These are phyloP conservation scores for Fusarium domesticum DNA, from an alignment of 2,329 filamentous ascomycete species.

Conservation along the genomic window DNA sequence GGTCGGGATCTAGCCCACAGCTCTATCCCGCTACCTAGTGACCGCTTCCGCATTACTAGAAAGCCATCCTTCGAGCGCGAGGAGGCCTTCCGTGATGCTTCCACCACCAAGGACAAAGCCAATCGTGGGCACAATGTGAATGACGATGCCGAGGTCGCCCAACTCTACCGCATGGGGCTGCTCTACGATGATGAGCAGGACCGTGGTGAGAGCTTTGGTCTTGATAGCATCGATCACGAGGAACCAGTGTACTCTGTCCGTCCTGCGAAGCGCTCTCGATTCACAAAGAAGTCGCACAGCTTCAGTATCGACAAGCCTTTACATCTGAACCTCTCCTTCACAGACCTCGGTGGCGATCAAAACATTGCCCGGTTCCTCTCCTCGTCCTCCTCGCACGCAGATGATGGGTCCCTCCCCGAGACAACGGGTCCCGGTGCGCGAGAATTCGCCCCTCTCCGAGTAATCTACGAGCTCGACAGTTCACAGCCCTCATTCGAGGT, in stretches of 20 bases:
- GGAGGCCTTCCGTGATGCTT: conserved; percentile 45
- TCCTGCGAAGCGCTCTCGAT: conserved; percentile 34
- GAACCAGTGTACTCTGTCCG: conserved; percentile 40
- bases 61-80: conserved; percentile 45
- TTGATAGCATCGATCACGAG: conserved; percentile 39
- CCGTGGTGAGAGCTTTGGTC: conserved; percentile 34
- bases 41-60: conserved; percentile 33
- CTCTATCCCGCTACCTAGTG: conserved; percentile 37
- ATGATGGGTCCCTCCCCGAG: conserved; percentile 14
- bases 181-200: conserved; percentile 43
- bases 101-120: conserved; percentile 31
- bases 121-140: too few species aligned
- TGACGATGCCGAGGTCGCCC: conserved; percentile 38
- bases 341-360: conserved; percentile 41
- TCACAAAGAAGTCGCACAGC: conserved; percentile 21
- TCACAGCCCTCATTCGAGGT: conserved; percentile 34
- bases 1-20: conserved; percentile 36
- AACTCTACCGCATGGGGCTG: conserved; percentile 45
- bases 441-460: conserved; percentile 34
- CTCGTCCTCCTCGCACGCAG: conserved; percentile 11
- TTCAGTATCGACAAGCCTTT: conserved; percentile 29
- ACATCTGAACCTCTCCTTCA: conserved; percentile 42
- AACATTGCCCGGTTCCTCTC: conserved; percentile 38
- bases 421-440: conserved; percentile 9
- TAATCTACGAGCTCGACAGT: conserved; percentile 40